phyloP scores from a whole-genome alignment of 2,329 filamentous ascomycete genomes.

The Cytospora mali region DNA sequence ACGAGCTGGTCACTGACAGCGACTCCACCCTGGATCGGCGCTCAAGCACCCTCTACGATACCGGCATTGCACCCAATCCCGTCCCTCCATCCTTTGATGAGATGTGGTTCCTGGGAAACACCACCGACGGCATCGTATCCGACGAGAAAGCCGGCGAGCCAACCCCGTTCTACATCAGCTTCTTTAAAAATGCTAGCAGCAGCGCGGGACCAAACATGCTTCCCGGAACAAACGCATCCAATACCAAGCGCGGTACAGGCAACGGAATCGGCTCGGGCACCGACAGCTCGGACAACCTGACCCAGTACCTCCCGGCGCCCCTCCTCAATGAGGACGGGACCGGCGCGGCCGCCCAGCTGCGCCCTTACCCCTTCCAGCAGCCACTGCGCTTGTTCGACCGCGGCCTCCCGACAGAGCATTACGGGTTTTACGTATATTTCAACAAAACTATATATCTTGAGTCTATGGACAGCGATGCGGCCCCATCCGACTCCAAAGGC shows the following conservation, averaged over 20 bases:
- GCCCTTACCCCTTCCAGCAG: slow-evolving; percentile 72
- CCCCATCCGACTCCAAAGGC: slow-evolving; percentile 55
- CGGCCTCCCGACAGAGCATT: slow-evolving; percentile 79
- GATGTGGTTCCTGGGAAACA: slow-evolving; percentile 80
- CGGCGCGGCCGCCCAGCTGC: slow-evolving; percentile 70
- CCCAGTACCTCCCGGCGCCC: slow-evolving; percentile 64
- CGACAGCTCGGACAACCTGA: slow-evolving; percentile 45
- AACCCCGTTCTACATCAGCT: slow-evolving; percentile 85
- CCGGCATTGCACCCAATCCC: slow-evolving; percentile 54
- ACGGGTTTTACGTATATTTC: slow-evolving; percentile 92
- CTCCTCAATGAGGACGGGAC: slow-evolving; percentile 68
- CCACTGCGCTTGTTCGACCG: slow-evolving; percentile 86
- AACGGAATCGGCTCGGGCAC: slow-evolving; percentile 30
- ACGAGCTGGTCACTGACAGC: not conserved
- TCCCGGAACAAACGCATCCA: not conserved
- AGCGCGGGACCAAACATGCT: slow-evolving; percentile 36
- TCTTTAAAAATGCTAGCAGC: slow-evolving; percentile 55
- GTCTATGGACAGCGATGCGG: slow-evolving; percentile 48
- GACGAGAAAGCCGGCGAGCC: slow-evolving; percentile 74
- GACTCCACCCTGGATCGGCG: slow-evolving; percentile 5
- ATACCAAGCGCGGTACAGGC: slow-evolving; percentile 35
- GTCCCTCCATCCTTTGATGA: slow-evolving; percentile 66
- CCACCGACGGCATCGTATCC: slow-evolving; percentile 72
- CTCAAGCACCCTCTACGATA: slow-evolving; percentile 24
- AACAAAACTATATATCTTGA: slow-evolving; percentile 83